Conservation (phyloP, 345 rosid species). For the Orychophragmus violaceus region DNA sequence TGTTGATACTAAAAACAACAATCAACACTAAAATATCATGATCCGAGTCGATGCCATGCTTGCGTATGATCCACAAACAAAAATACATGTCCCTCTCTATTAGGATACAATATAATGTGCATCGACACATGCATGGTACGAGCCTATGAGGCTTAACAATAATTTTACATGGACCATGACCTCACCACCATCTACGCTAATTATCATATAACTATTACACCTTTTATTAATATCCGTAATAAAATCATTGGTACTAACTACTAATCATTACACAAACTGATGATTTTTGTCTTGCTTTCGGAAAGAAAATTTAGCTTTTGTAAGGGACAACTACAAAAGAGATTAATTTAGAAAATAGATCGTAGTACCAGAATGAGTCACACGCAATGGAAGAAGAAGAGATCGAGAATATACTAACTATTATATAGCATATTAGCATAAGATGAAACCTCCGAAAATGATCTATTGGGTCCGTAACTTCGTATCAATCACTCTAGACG, state of each 20-base stretch:
- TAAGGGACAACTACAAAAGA: neutral
- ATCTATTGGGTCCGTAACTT: neutral
- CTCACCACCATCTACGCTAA: neutral
- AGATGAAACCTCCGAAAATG: neutral
- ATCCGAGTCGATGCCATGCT: neutral
- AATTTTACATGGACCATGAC: neutral
- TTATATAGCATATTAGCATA: neutral
- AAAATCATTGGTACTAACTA: neutral
- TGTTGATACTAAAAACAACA: slow-evolving; percentile 2
- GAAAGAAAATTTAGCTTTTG: neutral
- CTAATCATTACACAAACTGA: neutral
- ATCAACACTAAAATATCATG: neutral
- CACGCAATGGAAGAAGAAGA: neutral
- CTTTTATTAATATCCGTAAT: neutral
- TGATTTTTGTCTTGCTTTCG: neutral
- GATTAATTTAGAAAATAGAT: neutral
- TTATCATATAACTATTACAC: neutral
- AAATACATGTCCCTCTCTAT: neutral
- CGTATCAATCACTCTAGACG: neutral
- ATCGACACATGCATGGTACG: neutral
- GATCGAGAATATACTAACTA: neutral
- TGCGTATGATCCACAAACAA: neutral
- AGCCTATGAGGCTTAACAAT: neutral
- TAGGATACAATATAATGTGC: neutral
- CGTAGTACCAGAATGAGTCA: neutral